Conservation (phyloP, 192 early-diverging fungal genomes). For the Martensiomyces pterosporus region DNA sequence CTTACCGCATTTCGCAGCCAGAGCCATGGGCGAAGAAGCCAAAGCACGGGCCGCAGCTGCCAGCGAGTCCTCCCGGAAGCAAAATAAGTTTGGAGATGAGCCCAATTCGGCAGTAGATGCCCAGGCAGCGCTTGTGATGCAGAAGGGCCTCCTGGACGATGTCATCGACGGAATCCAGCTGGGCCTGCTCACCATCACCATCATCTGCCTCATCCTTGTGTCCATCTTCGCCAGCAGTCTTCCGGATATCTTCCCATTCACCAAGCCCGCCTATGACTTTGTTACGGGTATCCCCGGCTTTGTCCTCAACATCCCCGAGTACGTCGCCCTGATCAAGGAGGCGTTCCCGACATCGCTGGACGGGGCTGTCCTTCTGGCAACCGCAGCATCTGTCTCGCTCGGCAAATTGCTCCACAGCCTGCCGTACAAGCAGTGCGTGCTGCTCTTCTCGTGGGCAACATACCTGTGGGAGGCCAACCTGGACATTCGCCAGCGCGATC, state of each 20-base stretch:
- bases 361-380: conserved; percentile 8
- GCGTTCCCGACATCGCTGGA: conserved; percentile 18
- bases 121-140: conserved; percentile 41
- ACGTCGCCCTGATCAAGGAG: conserved; percentile 1
- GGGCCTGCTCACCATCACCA: conserved; percentile 25
- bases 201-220: conserved; percentile 29
- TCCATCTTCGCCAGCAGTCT: conserved; percentile 32
- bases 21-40: conserved; percentile 12
- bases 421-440: conserved; percentile 77
- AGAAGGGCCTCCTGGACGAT: conserved; percentile 51
- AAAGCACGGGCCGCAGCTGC: conserved; percentile 11
- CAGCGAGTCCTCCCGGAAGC: conserved; percentile 5
- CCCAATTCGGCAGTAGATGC: conserved; percentile 33
- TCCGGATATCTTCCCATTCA: conserved; percentile 38
- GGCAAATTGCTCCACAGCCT: conserved; percentile 33
- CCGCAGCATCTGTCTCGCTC: conserved; percentile 1
- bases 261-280: conserved; percentile 34
- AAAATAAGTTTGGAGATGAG: conserved; percentile 23
- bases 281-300: conserved; percentile 11
- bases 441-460: conserved; percentile 65
- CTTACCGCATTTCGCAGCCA: too few species aligned
- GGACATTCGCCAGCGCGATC: conserved; percentile 71
- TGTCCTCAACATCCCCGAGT: conserved; percentile 22
- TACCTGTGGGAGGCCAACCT: conserved; percentile 84
- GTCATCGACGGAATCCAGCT: conserved; percentile 47